Evolutionary conservation across 1,284 basidiomycete species (phyloP).

Genomic region (Austroboletus novae-zelandiae): DNA sequence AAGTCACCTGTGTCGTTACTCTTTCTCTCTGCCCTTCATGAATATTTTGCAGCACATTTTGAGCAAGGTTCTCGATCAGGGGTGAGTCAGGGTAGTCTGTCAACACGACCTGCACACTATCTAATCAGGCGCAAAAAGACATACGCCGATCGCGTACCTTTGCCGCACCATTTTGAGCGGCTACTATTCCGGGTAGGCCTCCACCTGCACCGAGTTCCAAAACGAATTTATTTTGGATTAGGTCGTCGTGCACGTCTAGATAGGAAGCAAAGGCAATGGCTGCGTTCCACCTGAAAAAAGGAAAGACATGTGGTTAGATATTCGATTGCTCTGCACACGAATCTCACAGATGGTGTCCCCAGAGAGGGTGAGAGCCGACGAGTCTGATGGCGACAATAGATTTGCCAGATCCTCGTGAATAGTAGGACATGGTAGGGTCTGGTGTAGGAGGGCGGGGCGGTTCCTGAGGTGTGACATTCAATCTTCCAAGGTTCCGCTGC

Average conservation of each 20-base stretch:
- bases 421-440: conserved; percentile 50
- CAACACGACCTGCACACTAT: conserved; percentile 57
- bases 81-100: conserved; percentile 90
- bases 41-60: conserved; percentile 70
- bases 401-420: conserved; percentile 37
- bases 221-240: conserved; percentile 50
- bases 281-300: conserved; percentile 75
- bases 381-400: conserved; percentile 62
- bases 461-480: conserved; percentile 32
- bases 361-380: conserved; percentile 86
- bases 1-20: conserved; percentile 51
- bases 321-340: not conserved
- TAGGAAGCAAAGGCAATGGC: conserved; percentile 73
- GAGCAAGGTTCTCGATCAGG: conserved; percentile 76
- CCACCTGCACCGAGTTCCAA: conserved; percentile 94
- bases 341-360: conserved; percentile 85
- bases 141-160: conserved; percentile 40
- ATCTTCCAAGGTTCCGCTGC: not conserved
- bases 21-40: conserved; percentile 24
- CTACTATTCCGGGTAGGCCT: conserved; percentile 80
- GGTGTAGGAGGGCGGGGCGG: conserved; percentile 58
- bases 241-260: conserved; percentile 54
- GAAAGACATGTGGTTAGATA: not conserved
- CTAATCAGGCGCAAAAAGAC: not conserved
- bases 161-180: conserved; percentile 65